Conservation (phyloP, 768 basidiomycete genomes). For the Leccinum subtestaceum region DNA sequence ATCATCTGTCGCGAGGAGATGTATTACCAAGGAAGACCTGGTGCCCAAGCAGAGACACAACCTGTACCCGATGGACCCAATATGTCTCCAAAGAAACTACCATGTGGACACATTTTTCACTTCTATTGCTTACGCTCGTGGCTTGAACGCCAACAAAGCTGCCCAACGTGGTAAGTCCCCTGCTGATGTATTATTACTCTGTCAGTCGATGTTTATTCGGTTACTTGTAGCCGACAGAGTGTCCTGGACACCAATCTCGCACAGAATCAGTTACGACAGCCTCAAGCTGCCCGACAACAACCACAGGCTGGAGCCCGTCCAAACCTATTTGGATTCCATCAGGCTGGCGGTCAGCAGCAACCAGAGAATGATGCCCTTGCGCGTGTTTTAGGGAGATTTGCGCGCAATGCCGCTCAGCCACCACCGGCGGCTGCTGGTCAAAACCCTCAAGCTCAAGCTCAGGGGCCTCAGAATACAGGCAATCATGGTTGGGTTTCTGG, state of each 20-base stretch:
- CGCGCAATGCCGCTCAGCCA: constrained; percentile 51
- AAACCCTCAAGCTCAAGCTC: constrained; percentile 24
- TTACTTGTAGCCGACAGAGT: constrained; percentile 58
- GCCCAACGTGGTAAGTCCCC: constrained; percentile 86
- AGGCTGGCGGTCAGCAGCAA: constrained; percentile 33
- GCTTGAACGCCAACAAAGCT: constrained; percentile 98
- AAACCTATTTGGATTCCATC: constrained; percentile 29
- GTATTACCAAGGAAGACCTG: constrained; percentile 41
- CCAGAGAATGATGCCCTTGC: constrained; percentile 37
- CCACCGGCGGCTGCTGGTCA: constrained; percentile 33
- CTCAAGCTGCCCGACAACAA: constrained; percentile 23
- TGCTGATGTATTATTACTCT: constrained; percentile 1
- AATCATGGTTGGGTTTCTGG: constrained; percentile 37
- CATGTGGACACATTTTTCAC: constrained; percentile 97
- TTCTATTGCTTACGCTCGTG: constrained; percentile 96
- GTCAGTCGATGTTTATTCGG: constrained; percentile 1
- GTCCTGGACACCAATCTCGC: constrained; percentile 55
- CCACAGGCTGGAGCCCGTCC: constrained; percentile 31
- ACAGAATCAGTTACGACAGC: constrained; percentile 33
- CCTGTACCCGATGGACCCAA: constrained; percentile 68
- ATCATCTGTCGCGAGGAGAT: constrained; percentile 99
- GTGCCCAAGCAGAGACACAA: constrained; percentile 20
- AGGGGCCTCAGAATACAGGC: constrained; percentile 28
- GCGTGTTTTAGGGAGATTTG: constrained; percentile 47
- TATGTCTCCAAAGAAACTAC: constrained; percentile 93